These are phyloP conservation scores for Aspergillus ochraceus DNA, from an alignment of 2,329 filamentous ascomycete species.

Conservation along the genomic window DNA sequence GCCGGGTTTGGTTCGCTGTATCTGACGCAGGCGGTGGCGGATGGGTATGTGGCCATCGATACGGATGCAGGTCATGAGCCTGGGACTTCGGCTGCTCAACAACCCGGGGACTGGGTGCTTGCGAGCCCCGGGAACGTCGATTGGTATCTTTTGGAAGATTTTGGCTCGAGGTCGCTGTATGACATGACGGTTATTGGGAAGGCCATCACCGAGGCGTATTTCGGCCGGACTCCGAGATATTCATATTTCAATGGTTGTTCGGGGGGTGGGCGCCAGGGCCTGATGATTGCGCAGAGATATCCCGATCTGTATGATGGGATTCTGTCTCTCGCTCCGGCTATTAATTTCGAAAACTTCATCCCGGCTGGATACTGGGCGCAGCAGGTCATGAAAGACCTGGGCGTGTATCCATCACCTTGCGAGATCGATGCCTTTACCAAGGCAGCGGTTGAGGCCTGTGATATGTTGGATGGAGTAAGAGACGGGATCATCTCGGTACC, in stretches of 20 bases:
- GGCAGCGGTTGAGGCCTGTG: neutral
- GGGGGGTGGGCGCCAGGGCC: conserved; percentile 22
- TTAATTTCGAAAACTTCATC: conserved; percentile 35
- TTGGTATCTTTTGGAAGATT: conserved; percentile 32
- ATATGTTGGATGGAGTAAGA: neutral
- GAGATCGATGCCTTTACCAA: neutral
- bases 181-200: conserved; percentile 37
- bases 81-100: too few relatives aligned
- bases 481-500: neutral
- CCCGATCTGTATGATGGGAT: conserved; percentile 60
- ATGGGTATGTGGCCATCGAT: too few relatives aligned
- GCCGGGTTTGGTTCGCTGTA: too few relatives aligned
- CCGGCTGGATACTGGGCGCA: conserved; percentile 9
- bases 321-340: conserved; percentile 49
- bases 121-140: conserved; percentile 13
- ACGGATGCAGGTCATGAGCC: too few relatives aligned
- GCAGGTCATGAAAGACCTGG: conserved; percentile 3
- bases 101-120: neutral
- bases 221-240: conserved; percentile 19
- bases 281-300: conserved; percentile 49
- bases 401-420: neutral
- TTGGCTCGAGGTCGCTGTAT: conserved; percentile 30
- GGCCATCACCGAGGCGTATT: conserved; percentile 27
- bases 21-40: too few relatives aligned
- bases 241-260: conserved; percentile 25